Percentiles rank a stretch among this genome's conserved stretches.
These are phyloP conservation scores for Malassezia caprae DNA, from an alignment of 1,284 basidiomycete genomes.

Conservation along the genomic window DNA sequence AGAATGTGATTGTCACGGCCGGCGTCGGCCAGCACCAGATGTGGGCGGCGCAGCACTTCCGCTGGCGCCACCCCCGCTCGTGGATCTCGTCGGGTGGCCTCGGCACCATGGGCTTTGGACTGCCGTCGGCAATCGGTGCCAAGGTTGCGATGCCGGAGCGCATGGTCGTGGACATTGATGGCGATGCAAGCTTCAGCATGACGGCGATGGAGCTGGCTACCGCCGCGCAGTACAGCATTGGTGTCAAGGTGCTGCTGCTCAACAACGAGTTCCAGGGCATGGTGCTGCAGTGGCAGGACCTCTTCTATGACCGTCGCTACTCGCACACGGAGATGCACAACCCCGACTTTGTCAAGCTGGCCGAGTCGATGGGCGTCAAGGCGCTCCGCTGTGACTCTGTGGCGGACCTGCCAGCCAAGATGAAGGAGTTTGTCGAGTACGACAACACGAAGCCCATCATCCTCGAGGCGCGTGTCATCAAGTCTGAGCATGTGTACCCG, in stretches of 20 bases:
- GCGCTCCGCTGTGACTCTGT: constrained; percentile 65
- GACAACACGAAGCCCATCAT: constrained; percentile 74
- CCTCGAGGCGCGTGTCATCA: constrained; percentile 78
- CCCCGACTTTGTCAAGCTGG: constrained; percentile 82
- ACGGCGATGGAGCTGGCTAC: constrained; percentile 97
- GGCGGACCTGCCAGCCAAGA: constrained; percentile 76
- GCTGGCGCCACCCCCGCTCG: constrained; percentile 75
- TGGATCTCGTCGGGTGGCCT: constrained; percentile 96
- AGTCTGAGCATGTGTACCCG: constrained; percentile 86
- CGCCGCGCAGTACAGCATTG: constrained; percentile 78
- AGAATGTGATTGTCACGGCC: constrained; percentile 76
- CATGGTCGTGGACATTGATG: constrained; percentile 89
- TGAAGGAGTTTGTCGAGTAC: constrained; percentile 98
- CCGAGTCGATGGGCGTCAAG: constrained; percentile 80
- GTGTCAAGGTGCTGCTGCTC: constrained; percentile 64
- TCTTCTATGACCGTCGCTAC: constrained; percentile 89
- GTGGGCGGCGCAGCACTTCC: constrained; percentile 93
- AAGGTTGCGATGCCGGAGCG: constrained; percentile 91
- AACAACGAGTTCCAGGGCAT: constrained; percentile 59
- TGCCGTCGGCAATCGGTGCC: constrained; percentile 86
- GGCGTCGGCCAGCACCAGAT: constrained; percentile 99
- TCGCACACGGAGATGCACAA: constrained; percentile 89
- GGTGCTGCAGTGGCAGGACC: constrained; percentile 96
- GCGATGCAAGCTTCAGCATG: constrained; percentile 92
- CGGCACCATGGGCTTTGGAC: constrained; percentile 88